Evolutionary conservation across 148 eudicot genomes (phyloP).

Genomic region (Rhododendron williamsianum): DNA sequence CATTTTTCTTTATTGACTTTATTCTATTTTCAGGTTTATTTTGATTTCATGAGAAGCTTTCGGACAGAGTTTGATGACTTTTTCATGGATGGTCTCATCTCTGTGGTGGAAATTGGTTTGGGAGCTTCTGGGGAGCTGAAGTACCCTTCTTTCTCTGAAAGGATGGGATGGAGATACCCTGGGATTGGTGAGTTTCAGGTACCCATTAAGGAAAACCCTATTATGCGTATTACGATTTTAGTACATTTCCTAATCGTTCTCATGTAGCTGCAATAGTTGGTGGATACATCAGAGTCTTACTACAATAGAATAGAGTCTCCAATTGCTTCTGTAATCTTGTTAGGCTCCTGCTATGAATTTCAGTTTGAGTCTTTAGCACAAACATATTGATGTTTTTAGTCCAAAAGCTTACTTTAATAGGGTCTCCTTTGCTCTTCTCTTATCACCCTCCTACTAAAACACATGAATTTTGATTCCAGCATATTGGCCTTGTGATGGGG

Average conservation of each 20-base stretch:
- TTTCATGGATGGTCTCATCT: conserved; percentile 42
- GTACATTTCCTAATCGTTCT: background rate
- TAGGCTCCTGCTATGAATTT: background rate
- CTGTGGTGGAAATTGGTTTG: conserved; percentile 57
- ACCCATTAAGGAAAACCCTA: conserved; percentile 25
- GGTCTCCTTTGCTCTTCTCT: background rate
- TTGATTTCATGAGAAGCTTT: conserved; percentile 80
- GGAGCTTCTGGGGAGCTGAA: conserved; percentile 67
- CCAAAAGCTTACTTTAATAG: background rate
- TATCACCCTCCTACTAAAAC: background rate
- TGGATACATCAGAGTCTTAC: background rate
- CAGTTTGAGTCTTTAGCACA: background rate
- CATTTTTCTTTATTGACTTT: conserved; percentile 6
- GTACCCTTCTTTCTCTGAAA: conserved; percentile 57
- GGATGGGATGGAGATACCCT: conserved; percentile 66
- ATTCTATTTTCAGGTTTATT: conserved; percentile 47
- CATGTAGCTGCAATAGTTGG: background rate
- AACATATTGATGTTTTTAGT: background rate
- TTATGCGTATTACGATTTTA: background rate
- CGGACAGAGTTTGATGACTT: conserved; percentile 60
- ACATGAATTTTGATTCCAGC: background rate
- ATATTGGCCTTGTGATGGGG: background rate
- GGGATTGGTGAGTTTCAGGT: conserved; percentile 91
- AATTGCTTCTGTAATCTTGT: background rate
- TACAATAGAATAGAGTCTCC: background rate